These are phyloP conservation scores for Alternaria alternata DNA, from an alignment of 2,329 filamentous ascomycete genomes.

Conservation along the genomic window DNA sequence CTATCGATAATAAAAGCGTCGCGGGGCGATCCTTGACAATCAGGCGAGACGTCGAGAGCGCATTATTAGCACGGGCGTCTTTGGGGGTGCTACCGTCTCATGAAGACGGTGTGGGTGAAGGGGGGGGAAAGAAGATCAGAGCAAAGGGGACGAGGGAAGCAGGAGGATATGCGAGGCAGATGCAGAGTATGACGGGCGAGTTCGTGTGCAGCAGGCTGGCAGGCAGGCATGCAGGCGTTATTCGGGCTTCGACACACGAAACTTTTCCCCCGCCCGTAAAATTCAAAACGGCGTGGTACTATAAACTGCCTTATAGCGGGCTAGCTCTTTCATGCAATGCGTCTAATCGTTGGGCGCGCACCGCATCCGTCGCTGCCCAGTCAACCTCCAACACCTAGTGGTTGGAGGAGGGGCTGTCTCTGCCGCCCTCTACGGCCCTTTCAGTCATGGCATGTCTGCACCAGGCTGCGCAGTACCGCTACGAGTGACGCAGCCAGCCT, in stretches of 20 bases:
- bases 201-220: slow-evolving; percentile 19
- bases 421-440: slow-evolving; percentile 6
- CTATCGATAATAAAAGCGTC: slow-evolving; percentile 27
- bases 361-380: slow-evolving; percentile 21
- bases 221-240: slow-evolving; percentile 23
- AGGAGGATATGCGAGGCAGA: slow-evolving; percentile 22
- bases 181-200: slow-evolving; percentile 23
- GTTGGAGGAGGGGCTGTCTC: slow-evolving; percentile 9
- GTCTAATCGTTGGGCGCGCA: slow-evolving; percentile 37
- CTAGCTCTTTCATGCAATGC: slow-evolving; percentile 34
- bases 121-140: neutral
- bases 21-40: slow-evolving; percentile 27
- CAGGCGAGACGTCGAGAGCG: slow-evolving; percentile 29
- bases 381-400: slow-evolving; percentile 8
- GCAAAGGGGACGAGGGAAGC: slow-evolving; percentile 9
- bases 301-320: slow-evolving; percentile 18
- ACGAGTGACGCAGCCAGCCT: slow-evolving; percentile 18
- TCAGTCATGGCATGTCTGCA: neutral
- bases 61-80: slow-evolving; percentile 16
- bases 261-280: slow-evolving; percentile 33
- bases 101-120: slow-evolving; percentile 6
- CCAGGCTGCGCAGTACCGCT: neutral
- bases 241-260: slow-evolving; percentile 33
- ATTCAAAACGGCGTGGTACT: slow-evolving; percentile 36
- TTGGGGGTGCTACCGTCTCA: slow-evolving; percentile 21